These are phyloP conservation scores for Cymbidium sinense DNA, from an alignment of 106 monocot genomes.

Conservation along the genomic window DNA sequence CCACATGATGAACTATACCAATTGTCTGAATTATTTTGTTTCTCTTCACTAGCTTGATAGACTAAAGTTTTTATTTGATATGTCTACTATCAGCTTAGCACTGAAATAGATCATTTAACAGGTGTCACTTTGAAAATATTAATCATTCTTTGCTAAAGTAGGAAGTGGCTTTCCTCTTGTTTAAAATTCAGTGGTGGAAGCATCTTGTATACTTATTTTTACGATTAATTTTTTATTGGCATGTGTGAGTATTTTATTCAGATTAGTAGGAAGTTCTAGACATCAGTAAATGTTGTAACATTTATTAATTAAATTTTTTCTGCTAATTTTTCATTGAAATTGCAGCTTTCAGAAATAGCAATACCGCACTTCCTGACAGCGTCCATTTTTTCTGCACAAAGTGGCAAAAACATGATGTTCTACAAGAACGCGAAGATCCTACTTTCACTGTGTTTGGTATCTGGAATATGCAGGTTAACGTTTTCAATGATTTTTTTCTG, in stretches of 20 bases:
- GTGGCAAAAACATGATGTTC: constrained; percentile 49
- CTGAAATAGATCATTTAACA: not conserved
- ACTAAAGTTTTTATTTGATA: not conserved
- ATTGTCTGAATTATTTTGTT: not conserved
- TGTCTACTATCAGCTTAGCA: not conserved
- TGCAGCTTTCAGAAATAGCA: constrained; percentile 76
- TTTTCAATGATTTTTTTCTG: constrained; percentile 3
- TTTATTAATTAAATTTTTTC: not conserved
- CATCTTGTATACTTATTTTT: not conserved
- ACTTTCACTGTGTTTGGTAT: constrained; percentile 63
- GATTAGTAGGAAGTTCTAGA: not conserved
- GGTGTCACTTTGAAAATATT: not conserved
- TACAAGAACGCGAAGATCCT: constrained; percentile 63
- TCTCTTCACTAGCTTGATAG: not conserved
- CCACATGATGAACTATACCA: not conserved
- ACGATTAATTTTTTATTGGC: not conserved
- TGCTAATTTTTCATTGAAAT: constrained; percentile 10
- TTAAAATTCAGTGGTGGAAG: not conserved
- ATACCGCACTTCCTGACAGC: constrained; percentile 97
- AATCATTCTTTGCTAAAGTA: not conserved
- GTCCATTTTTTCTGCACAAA: constrained; percentile 91
- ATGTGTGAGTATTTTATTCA: not conserved
- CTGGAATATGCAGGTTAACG: constrained; percentile 84
- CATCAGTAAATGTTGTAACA: not conserved
- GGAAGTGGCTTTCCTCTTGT: not conserved